Percentiles rank a stretch among this genome's conserved stretches.
These are phyloP conservation scores for Endocarpon pusillum DNA, from an alignment of 495 filamentous ascomycete genomes.

Conservation along the genomic window DNA sequence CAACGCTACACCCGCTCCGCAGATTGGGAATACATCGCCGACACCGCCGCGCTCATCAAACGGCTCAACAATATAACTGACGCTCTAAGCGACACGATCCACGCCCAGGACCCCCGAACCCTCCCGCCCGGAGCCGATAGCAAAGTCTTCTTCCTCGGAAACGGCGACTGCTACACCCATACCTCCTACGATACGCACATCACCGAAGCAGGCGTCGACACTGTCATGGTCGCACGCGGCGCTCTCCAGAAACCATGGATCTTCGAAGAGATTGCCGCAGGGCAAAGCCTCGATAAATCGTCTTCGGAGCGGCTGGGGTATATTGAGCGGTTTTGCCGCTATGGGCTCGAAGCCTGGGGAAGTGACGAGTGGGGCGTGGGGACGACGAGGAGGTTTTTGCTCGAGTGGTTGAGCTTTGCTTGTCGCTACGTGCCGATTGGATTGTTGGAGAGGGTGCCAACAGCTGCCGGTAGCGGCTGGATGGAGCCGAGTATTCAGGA, in stretches of 20 bases:
- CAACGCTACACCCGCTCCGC: constrained; percentile 81
- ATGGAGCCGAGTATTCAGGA: constrained; percentile 74
- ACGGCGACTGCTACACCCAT: constrained; percentile 91
- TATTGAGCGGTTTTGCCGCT: constrained; percentile 73
- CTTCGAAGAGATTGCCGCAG: constrained; percentile 83
- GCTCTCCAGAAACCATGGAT: constrained; percentile 95
- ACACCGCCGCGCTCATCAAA: constrained; percentile 72
- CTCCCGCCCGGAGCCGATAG: constrained; percentile 36
- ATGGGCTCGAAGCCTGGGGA: constrained; percentile 87
- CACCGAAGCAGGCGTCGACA: constrained; percentile 58
- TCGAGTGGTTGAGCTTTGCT: constrained; percentile 90
- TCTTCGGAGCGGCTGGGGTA: constrained; percentile 71
- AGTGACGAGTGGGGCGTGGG: constrained; percentile 85
- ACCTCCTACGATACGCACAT: constrained; percentile 70
- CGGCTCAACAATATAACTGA: constrained; percentile 48
- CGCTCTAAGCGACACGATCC: constrained; percentile 51
- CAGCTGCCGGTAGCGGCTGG: too few relatives aligned
- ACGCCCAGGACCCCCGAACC: constrained; percentile 51
- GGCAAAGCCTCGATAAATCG: constrained; percentile 90
- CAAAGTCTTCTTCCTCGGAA: constrained; percentile 78
- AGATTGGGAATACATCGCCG: constrained; percentile 86
- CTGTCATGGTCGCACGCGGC: constrained; percentile 80
- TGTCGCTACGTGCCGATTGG: constrained; percentile 83
- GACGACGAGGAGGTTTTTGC: constrained; percentile 70
- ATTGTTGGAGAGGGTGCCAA: constrained; percentile 69